Evolutionary conservation across 2,329 filamentous ascomycete species (phyloP).

Genomic region (Botrytis deweyae): DNA sequence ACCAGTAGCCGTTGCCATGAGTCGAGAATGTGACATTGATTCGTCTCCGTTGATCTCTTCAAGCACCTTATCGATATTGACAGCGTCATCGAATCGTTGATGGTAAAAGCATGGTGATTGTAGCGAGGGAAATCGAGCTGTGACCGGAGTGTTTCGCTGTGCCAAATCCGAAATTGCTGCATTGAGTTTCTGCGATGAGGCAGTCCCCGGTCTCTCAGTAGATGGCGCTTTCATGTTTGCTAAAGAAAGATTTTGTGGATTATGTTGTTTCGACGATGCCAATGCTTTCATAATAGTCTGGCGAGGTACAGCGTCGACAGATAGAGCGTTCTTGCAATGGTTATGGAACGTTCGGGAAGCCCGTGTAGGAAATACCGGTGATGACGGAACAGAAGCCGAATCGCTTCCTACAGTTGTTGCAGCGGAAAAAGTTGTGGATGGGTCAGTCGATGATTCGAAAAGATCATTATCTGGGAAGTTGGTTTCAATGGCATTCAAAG

Average conservation of each 20-base stretch:
- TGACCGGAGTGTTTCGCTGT: conserved; percentile 37
- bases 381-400: conserved; percentile 33
- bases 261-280: conserved; percentile 62
- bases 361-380: conserved; percentile 32
- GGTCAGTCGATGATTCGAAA: conserved; percentile 28
- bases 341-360: conserved; percentile 27
- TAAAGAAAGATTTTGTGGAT: conserved; percentile 45
- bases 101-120: conserved; percentile 98
- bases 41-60: conserved; percentile 91
- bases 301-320: conserved; percentile 55
- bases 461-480: conserved; percentile 34
- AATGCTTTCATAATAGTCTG: conserved; percentile 83
- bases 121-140: conserved; percentile 61
- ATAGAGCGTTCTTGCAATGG: conserved; percentile 39
- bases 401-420: conserved; percentile 36
- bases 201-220: conserved; percentile 33
- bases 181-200: conserved; percentile 59
- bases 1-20: conserved; percentile 92
- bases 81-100: conserved; percentile 91
- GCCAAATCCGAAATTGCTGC: conserved; percentile 54
- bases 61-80: conserved; percentile 90
- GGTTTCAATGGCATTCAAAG: conserved; percentile 39
- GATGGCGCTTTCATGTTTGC: conserved; percentile 17
- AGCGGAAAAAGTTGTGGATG: conserved; percentile 29
- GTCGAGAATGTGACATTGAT: conserved; percentile 85